Conservation (phyloP, 1,139 yeast genomes). For the Diutina scorzettiae region DNA sequence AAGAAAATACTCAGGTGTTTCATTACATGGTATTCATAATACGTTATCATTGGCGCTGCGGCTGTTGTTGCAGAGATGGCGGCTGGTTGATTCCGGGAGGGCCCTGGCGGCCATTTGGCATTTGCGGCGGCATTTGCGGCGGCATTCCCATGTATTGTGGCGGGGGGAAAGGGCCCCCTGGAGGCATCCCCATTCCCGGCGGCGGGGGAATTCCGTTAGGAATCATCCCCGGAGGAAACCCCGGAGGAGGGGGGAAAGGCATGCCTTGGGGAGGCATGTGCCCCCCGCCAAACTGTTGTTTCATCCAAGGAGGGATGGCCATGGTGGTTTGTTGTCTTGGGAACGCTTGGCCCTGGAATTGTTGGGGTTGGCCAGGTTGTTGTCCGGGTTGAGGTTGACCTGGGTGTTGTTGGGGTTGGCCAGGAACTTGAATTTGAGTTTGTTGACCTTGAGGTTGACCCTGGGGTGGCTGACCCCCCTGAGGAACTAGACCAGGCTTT, state of each 20-base stretch:
- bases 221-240: constrained; percentile 9
- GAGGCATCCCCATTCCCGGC: constrained; percentile 5
- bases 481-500: background rate
- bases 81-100: background rate
- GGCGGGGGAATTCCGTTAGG: constrained; percentile 3
- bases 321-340: background rate
- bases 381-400: constrained; percentile 9
- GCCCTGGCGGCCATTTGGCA: background rate
- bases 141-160: constrained; percentile 5
- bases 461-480: constrained; percentile 6
- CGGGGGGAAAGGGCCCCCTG: constrained; percentile 2
- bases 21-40: too few relatives aligned
- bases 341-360: background rate
- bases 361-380: constrained; percentile 9
- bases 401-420: constrained; percentile 7
- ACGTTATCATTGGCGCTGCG: too few relatives aligned
- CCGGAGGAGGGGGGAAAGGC: constrained; percentile 9
- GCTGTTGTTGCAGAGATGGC: background rate
- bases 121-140: background rate
- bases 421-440: background rate
- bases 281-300: constrained; percentile 1
- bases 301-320: constrained; percentile 5
- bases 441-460: constrained; percentile 6
- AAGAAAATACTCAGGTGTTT: too few relatives aligned
- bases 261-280: background rate